phyloP scores from a whole-genome alignment of 2,329 filamentous ascomycete species.

The Nemania sp. region DNA sequence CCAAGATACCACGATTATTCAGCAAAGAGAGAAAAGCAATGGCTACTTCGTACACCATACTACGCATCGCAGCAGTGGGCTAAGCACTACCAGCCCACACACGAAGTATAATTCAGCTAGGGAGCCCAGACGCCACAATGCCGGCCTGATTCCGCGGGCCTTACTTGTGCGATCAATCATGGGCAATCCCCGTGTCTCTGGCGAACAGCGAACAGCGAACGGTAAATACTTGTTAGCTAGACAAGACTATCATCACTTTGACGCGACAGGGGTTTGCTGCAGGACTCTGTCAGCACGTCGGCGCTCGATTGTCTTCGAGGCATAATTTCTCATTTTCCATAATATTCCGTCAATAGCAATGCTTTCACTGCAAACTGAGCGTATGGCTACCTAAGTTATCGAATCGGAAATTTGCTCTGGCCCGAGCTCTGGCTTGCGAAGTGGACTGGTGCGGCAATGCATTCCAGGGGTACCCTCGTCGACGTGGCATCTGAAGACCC shows the following conservation, averaged over 20 bases:
- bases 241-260: not conserved
- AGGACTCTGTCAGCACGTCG: constrained; percentile 13
- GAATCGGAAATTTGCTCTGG: constrained; percentile 1
- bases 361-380: constrained; percentile 1
- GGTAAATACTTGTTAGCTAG: constrained; percentile 21
- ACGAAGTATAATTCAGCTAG: constrained; percentile 12
- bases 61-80: no score
- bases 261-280: constrained; percentile 10
- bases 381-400: constrained; percentile 2
- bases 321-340: no score
- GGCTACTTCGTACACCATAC: no score
- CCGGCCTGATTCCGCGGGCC: constrained; percentile 12
- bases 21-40: no score
- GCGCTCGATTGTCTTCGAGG: constrained; percentile 13
- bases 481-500: constrained; percentile 19
- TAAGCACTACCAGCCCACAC: constrained; percentile 12
- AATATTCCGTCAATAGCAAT: no score
- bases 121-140: constrained; percentile 16
- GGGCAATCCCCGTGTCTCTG: constrained; percentile 7
- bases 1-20: not conserved
- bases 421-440: constrained; percentile 6
- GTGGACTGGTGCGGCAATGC: constrained; percentile 14
- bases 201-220: constrained; percentile 17
- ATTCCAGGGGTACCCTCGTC: constrained; percentile 11
- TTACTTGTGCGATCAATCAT: constrained; percentile 14